Evolutionary conservation across 371 early-diverging fungal species (phyloP), one percentile per base, ranked within the genome.

Genomic region (Syncephalastrum racemosum): DNA sequence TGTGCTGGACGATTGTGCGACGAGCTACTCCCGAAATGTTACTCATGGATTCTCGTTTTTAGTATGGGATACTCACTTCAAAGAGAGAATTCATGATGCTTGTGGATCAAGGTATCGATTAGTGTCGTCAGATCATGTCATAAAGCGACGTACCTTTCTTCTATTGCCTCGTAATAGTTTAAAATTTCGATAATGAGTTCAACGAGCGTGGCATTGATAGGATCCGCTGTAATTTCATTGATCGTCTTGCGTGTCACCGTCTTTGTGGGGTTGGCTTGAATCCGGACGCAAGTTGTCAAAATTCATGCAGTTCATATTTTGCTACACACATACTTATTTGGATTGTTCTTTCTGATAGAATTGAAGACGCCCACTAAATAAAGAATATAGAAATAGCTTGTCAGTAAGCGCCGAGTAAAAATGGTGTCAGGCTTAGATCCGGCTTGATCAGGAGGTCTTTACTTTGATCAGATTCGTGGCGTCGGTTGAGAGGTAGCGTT

Each of bases 141-240:
- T 4, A 19, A 5, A 22, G 16, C 12, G 14, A 27, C 41, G 36
- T 69, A 70, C 75, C 65, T 66, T 54, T 66, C 60, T 13, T 59
- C 55, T 5, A 67, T 58, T 18, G 70, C 64, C 50, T 70, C 70
- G 45, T 64, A 59, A 53, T 68, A 72, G 4, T 52, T 58, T 40
- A 76, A 51, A 46, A 54, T 56, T 42, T 72, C 68, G 49, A 59
- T 60, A 13, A 76, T 51, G 18, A 76, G 53, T 20, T 66, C 60
- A 36, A 70, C 48, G 13, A 76, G 47, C 14, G 68, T 64, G 19
- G 50, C 55, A 49, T 66, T 66, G 22, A 76, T 41, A 22, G 60
- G 56, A 58, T 76, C 68, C 2, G 45, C 24, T 16, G 51, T 47
- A 15, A 52, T 23, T 40, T 14, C 45, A 12, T 24, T 22, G 36